Conservation (phyloP, 306 rosid genomes). For the Ceratonia siliqua region DNA sequence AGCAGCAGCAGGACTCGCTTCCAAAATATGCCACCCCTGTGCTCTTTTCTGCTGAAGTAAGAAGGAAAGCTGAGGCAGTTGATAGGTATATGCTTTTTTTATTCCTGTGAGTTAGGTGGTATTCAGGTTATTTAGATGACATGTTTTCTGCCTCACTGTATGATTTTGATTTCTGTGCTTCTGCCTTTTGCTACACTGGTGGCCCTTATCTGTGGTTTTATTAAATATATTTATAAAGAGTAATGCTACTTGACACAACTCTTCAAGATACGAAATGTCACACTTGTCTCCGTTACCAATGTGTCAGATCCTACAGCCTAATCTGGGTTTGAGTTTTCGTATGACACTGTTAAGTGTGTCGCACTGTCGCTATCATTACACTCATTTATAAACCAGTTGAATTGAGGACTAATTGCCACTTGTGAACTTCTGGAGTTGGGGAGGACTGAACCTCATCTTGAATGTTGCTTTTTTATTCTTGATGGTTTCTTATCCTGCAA, state of each 20-base stretch:
- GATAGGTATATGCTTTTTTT: conserved; percentile 58
- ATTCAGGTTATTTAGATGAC: not conserved
- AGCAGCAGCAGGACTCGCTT: conserved; percentile 68
- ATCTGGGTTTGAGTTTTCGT: not conserved
- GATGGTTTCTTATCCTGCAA: not conserved
- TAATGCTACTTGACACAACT: too few relatives aligned
- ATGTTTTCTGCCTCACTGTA: not conserved
- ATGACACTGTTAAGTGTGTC: not conserved
- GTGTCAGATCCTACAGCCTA: not conserved
- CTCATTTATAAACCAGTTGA: not conserved
- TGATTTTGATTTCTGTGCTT: not conserved
- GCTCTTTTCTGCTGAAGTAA: conserved; percentile 70
- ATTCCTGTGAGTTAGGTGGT: not conserved
- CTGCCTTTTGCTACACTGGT: not conserved
- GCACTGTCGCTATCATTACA: too few relatives aligned
- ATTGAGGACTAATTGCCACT: not conserved
- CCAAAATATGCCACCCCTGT: conserved; percentile 79
- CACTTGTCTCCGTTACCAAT: too few relatives aligned
- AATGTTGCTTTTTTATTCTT: not conserved
- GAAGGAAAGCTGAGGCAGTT: conserved; percentile 77
- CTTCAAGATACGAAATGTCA: too few relatives aligned
- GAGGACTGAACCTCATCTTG: not conserved
- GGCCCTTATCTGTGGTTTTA: too few relatives aligned
- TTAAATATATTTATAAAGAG: too few relatives aligned
- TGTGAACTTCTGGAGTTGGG: too few relatives aligned